These are phyloP conservation scores for Sporisorium scitamineum DNA, from an alignment of 1,284 basidiomycete species.

Conservation along the genomic window DNA sequence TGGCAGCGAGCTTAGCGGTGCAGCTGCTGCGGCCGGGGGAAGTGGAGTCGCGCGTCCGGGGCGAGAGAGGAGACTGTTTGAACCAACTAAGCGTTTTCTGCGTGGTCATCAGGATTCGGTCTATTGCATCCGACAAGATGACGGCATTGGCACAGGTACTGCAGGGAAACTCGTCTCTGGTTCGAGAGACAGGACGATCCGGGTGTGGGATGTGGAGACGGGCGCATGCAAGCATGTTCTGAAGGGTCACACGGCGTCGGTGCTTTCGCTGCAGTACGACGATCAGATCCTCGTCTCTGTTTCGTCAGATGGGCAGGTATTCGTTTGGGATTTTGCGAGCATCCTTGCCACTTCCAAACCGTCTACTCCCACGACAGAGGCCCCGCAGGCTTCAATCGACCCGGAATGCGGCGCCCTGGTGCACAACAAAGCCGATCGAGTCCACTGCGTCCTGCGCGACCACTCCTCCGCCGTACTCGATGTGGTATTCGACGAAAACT, in stretches of 20 bases:
- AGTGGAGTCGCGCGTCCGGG: not conserved
- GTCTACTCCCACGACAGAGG: not conserved
- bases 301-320: constrained; percentile 51
- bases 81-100: constrained; percentile 44
- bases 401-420: constrained; percentile 17
- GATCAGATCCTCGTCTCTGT: constrained; percentile 55
- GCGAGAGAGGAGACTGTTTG: constrained; percentile 14
- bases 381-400: not conserved
- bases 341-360: constrained; percentile 17
- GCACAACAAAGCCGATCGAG: constrained; percentile 20
- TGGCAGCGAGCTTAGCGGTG: not conserved
- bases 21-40: not conserved
- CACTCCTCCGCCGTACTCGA: constrained; percentile 51
- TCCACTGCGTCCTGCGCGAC: constrained; percentile 34
- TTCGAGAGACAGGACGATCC: constrained; percentile 54
- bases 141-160: constrained; percentile 45
- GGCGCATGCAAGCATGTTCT: constrained; percentile 47
- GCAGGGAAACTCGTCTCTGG: constrained; percentile 52
- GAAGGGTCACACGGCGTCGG: constrained; percentile 53
- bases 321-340: constrained; percentile 56
- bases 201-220: constrained; percentile 57
- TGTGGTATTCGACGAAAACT: constrained; percentile 45
- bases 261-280: constrained; percentile 59
- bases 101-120: constrained; percentile 56
- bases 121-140: constrained; percentile 58